These are phyloP conservation scores for Phylloporus rhodoxanthus DNA, from an alignment of 768 basidiomycete genomes.

Conservation along the genomic window DNA sequence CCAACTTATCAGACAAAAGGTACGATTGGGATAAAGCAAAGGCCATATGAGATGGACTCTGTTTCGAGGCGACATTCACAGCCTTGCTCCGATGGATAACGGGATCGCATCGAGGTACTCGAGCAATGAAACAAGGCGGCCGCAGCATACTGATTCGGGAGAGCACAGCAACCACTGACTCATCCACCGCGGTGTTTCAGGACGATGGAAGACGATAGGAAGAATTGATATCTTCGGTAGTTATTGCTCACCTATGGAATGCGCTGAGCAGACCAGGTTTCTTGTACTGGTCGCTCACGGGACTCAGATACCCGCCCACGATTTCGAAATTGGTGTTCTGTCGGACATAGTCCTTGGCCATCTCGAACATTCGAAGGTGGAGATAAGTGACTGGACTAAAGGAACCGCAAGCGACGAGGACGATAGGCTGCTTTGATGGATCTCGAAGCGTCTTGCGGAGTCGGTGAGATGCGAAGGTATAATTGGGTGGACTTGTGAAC, in stretches of 20 bases:
- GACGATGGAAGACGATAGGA: neutral
- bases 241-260: slow-evolving; percentile 67
- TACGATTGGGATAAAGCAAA: slow-evolving; percentile 5
- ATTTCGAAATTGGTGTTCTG: slow-evolving; percentile 93
- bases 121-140: slow-evolving; percentile 17
- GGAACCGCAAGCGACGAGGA: slow-evolving; percentile 94
- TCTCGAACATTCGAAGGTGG: slow-evolving; percentile 98
- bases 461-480: slow-evolving; percentile 63
- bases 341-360: slow-evolving; percentile 94
- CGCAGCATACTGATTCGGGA: slow-evolving; percentile 7
- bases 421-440: slow-evolving; percentile 72
- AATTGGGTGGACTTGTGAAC: slow-evolving; percentile 63
- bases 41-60: slow-evolving; percentile 9
- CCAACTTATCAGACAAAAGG: slow-evolving; percentile 6
- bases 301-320: slow-evolving; percentile 92
- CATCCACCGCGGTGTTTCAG: slow-evolving; percentile 1
- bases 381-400: slow-evolving; percentile 98
- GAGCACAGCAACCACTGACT: slow-evolving; percentile 1
- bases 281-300: slow-evolving; percentile 94
- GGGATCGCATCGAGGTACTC: slow-evolving; percentile 1
- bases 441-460: slow-evolving; percentile 54
- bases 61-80: slow-evolving; percentile 5
- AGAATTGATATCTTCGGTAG: neutral
- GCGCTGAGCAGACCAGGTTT: slow-evolving; percentile 91
- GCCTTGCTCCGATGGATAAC: slow-evolving; percentile 2